A percentile compares a stretch with the other conserved stretches of the same genome.
Evolutionary conservation across 2,329 filamentous ascomycete genomes (phyloP).

Genomic region (Neonectria sp.): DNA sequence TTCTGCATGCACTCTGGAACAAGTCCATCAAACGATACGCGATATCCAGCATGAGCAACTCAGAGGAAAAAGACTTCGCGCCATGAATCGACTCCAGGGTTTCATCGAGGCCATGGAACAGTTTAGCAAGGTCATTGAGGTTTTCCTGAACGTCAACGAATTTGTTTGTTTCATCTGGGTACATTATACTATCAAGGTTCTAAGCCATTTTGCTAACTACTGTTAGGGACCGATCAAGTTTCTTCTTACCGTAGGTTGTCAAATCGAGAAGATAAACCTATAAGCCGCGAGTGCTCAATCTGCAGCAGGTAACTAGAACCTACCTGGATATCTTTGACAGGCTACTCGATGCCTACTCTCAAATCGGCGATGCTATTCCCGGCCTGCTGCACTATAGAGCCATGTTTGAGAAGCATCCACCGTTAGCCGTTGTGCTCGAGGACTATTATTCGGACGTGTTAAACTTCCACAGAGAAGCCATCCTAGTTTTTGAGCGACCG

Average conservation of each 20-base stretch:
- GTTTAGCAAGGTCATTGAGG: constrained; percentile 18
- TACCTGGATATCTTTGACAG: constrained; percentile 10
- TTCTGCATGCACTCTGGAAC: constrained; percentile 7
- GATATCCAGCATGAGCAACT: constrained; percentile 12
- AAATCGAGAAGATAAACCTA: no score
- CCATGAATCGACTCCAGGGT: constrained; percentile 4
- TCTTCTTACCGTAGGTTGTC: constrained; percentile 9
- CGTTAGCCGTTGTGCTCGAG: constrained; percentile 16
- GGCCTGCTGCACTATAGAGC: constrained; percentile 9
- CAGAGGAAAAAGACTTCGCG: constrained; percentile 2
- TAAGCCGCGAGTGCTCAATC: background rate
- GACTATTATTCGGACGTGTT: constrained; percentile 32
- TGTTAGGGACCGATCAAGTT: constrained; percentile 32
- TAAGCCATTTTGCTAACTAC: background rate
- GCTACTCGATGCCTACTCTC: constrained; percentile 23
- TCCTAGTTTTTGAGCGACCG: constrained; percentile 15
- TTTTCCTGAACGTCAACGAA: constrained; percentile 12
- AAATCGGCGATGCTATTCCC: constrained; percentile 20
- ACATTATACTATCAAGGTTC: background rate
- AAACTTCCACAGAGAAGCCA: constrained; percentile 19
- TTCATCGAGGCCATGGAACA: constrained; percentile 29
- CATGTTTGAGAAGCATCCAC: constrained; percentile 2
- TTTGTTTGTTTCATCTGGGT: constrained; percentile 31
- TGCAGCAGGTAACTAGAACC: constrained; percentile 8
- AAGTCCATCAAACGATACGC: constrained; percentile 4